Evolutionary conservation across 177 flowering plant genomes (phyloP).

Genomic region (Vitis hybrid): DNA sequence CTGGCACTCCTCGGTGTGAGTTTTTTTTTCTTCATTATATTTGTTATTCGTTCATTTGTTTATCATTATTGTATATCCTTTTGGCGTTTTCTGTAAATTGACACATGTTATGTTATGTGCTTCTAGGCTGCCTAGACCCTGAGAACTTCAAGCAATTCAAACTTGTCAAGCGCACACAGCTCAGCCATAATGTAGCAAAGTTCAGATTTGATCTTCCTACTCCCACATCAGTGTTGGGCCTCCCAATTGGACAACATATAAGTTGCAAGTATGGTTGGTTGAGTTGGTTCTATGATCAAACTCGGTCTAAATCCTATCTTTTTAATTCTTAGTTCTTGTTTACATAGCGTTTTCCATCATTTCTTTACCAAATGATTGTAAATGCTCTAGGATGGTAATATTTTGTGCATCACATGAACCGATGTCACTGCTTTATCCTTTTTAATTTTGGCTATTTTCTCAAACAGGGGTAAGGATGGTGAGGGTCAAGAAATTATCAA

Average conservation of each 20-base stretch:
- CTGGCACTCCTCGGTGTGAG: background rate
- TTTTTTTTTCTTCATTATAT: background rate
- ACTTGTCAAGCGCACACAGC: conserved; percentile 72
- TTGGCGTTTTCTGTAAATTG: background rate
- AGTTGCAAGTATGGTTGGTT: conserved; percentile 72
- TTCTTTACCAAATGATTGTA: background rate
- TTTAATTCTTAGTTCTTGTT: background rate
- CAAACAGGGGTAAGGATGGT: conserved; percentile 84
- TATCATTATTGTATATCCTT: background rate
- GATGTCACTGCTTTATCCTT: background rate
- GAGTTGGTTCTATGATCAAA: background rate
- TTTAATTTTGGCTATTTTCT: conserved; percentile 7
- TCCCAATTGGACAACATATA: conserved; percentile 97
- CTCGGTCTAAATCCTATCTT: background rate
- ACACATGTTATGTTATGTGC: conserved; percentile 2
- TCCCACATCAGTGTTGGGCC: conserved; percentile 87
- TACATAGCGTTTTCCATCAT: background rate
- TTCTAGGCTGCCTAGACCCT: conserved; percentile 73
- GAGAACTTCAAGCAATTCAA: conserved; percentile 85
- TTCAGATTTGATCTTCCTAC: conserved; percentile 85
- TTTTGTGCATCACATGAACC: background rate
- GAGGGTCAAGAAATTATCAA: conserved; percentile 91
- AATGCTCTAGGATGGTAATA: background rate
- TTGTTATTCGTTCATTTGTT: background rate
- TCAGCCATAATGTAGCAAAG: conserved; percentile 97